Percentiles rank a stretch among this genome's conserved stretches.
Evolutionary conservation across 345 rosid genomes (phyloP).

Genomic region (Alliaria petiolata): DNA sequence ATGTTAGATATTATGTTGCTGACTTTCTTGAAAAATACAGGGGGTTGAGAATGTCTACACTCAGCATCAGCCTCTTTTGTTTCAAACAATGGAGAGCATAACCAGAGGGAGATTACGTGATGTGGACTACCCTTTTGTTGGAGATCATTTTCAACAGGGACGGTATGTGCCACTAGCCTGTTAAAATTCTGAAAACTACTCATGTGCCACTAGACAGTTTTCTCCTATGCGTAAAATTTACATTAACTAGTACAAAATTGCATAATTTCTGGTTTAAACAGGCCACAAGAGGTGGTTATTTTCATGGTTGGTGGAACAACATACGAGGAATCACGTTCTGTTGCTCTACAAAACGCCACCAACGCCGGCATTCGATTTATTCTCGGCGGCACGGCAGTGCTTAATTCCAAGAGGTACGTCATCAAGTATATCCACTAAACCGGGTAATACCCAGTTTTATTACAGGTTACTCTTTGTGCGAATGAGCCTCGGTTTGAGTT

Average conservation of each 20-base stretch:
- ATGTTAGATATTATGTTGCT: neutral
- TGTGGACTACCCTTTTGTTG: conserved; percentile 90
- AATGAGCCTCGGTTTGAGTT: neutral
- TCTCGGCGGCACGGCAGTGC: conserved; percentile 77
- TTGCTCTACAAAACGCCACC: conserved; percentile 75
- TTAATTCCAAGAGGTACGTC: conserved; percentile 77
- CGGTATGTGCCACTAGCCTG: conserved; percentile 46
- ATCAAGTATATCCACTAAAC: neutral
- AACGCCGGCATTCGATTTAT: conserved; percentile 81
- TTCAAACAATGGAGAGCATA: conserved; percentile 95
- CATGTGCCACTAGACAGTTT: neutral
- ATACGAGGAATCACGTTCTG: conserved; percentile 86
- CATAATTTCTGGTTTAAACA: conserved; percentile 27
- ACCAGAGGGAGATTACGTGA: conserved; percentile 86
- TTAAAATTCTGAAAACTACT: neutral
- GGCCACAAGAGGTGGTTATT: conserved; percentile 90
- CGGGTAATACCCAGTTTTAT: neutral
- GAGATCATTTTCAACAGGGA: conserved; percentile 93
- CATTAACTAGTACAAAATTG: neutral
- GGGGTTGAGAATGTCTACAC: conserved; percentile 98
- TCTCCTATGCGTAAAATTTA: neutral
- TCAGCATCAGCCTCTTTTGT: conserved; percentile 95
- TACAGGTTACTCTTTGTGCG: neutral
- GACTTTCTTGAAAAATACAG: conserved; percentile 33
- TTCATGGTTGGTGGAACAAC: conserved; percentile 98